Base-by-base conservation (phyloP, 2,329 filamentous ascomycete genomes). In the Orbilia brochopaga region DNA sequence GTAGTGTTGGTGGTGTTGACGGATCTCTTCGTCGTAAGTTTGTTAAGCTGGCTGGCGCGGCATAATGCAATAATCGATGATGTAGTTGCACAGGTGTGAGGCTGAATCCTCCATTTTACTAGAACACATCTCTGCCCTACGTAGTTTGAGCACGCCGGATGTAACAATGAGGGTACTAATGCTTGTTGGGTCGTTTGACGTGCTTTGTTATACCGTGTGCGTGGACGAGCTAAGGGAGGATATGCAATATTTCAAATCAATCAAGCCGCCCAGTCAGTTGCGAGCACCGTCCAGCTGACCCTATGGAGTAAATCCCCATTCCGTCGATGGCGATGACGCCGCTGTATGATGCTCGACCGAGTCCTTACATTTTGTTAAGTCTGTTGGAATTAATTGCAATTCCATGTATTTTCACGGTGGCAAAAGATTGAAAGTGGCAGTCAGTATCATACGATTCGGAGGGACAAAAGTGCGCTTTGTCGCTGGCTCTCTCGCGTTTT, bases 401-500 rank as follows among this genome's bases (percentile, higher is more conserved):
- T n/a, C n/a, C n/a, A n/a, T n/a, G n/a, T n/a, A n/a, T 32, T 32
- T 8, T 3, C 4, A 44, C 56, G 51, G 64, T 61, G 64, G 64
- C 64, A 69, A 69, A 69, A 61, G 15, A 21, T 15, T 23, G 23
- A 32, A 30, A 32, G 55, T 57, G 51, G 50, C 30, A 15, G 27
- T 32, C 3, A 3, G 32, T 56, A 69, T 56, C 56, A 55, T 67
- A 60, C 55, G 63, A 59, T 59, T 6, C 35, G 53, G 4, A 32
- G 27, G 27, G 27, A 40, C 42, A 59, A 59, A 59, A 37, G 17
- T 15, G 55, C 55, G 55, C 7, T 32, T 59, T 59, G 46, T 50
- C n/a, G 17, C 35, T 48, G 50, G 23, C 55, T 35, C 42, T 46
- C 50, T 37, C n/a, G 42, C 15, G 54, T 35, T 59, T 30, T 21